Conservation (phyloP, 108 stramenopile species). For the Cyclotella baltica region DNA sequence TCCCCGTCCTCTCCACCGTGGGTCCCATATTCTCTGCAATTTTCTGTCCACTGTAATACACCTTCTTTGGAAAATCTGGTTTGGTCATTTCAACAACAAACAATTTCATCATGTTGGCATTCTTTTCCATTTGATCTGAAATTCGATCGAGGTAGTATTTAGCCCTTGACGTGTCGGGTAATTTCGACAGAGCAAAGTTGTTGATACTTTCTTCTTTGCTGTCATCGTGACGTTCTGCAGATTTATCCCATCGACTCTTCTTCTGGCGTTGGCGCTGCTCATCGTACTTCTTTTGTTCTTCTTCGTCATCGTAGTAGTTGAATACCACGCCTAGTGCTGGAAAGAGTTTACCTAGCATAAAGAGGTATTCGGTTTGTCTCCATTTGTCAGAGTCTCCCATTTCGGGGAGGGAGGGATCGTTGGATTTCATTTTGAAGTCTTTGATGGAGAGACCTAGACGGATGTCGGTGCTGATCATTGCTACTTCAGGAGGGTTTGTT, state of each 20-base stretch:
- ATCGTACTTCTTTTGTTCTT: slow-evolving; percentile 34
- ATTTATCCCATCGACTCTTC: slow-evolving; percentile 34
- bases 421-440: slow-evolving; percentile 28
- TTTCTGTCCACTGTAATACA: slow-evolving; percentile 27
- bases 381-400: slow-evolving; percentile 17
- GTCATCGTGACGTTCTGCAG: slow-evolving; percentile 11
- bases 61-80: slow-evolving; percentile 38
- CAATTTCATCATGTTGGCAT: slow-evolving; percentile 38
- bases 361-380: slow-evolving; percentile 44
- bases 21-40: slow-evolving; percentile 46
- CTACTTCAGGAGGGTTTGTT: slow-evolving; percentile 28
- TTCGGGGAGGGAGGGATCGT: slow-evolving; percentile 14
- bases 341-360: slow-evolving; percentile 41
- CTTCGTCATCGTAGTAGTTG: slow-evolving; percentile 45
- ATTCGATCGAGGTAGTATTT: slow-evolving; percentile 40
- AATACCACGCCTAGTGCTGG: slow-evolving; percentile 45
- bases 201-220: neutral
- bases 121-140: slow-evolving; percentile 44
- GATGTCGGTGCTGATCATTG: slow-evolving; percentile 28
- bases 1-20: slow-evolving; percentile 45
- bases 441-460: slow-evolving; percentile 35
- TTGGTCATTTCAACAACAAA: slow-evolving; percentile 29
- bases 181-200: slow-evolving; percentile 1
- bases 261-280: slow-evolving; percentile 28
- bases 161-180: slow-evolving; percentile 13